Evolutionary conservation across 2,329 filamentous ascomycete genomes (phyloP).

Genomic region (Corinectria fuckeliana): DNA sequence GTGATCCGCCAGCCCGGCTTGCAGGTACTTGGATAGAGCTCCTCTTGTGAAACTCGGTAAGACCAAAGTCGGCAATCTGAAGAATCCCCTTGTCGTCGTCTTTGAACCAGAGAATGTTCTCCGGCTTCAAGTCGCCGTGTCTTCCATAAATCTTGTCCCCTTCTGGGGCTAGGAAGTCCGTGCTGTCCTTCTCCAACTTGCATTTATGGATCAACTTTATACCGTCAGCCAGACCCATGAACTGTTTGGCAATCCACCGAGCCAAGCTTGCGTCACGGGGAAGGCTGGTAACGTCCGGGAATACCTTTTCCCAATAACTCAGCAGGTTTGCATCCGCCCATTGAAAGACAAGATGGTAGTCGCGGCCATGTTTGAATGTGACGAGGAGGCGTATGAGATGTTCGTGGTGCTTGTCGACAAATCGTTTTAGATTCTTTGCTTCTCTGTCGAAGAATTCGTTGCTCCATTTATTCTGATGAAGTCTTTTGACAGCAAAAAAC

Average conservation of each 20-base stretch:
- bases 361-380: not conserved
- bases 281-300: not conserved
- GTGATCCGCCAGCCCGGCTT: not conserved
- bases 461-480: not conserved
- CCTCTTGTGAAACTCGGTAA: conserved; percentile 4
- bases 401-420: not conserved
- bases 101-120: conserved; percentile 22
- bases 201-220: not conserved
- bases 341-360: not conserved
- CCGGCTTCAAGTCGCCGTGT: conserved; percentile 23
- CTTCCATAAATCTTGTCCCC: conserved; percentile 7
- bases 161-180: not conserved
- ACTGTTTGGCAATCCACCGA: not conserved
- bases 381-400: not conserved
- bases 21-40: conserved; percentile 2
- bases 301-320: not conserved
- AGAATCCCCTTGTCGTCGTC: not conserved
- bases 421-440: not conserved
- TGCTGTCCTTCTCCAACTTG: not conserved
- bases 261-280: not conserved
- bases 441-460: not conserved
- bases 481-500: not conserved
- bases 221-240: not conserved
- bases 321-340: not conserved
- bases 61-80: conserved; percentile 18